Percentiles rank a stretch among this genome's conserved stretches.
phyloP scores from a whole-genome alignment of 2,329 filamentous ascomycete species.

The Fusarium clavum region DNA sequence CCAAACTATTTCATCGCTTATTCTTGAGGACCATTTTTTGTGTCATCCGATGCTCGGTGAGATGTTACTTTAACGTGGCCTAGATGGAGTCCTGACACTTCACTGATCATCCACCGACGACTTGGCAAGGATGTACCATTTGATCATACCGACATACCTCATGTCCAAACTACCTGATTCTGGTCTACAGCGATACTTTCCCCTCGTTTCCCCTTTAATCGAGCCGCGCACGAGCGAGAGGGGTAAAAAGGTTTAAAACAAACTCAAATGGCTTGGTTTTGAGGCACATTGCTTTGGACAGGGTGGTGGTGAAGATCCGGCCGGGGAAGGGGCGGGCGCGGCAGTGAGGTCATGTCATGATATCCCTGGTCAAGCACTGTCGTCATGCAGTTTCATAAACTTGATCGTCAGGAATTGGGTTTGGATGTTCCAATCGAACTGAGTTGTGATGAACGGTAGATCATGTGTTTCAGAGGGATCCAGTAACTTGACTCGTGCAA shows the following conservation, averaged over 20 bases:
- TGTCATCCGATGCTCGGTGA: not conserved
- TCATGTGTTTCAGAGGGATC: slow-evolving; percentile 24
- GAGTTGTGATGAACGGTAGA: not conserved
- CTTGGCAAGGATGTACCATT: slow-evolving; percentile 7
- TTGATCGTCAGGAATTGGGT: slow-evolving; percentile 7
- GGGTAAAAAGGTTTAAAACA: slow-evolving; percentile 4
- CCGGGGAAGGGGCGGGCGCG: not conserved
- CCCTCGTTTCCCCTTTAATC: not conserved
- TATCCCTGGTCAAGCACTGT: slow-evolving; percentile 34
- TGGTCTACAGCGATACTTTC: not conserved
- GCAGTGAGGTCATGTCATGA: slow-evolving; percentile 43
- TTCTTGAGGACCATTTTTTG: not conserved
- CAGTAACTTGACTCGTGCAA: slow-evolving; percentile 11
- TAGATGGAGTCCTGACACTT: not conserved
- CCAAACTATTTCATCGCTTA: not conserved
- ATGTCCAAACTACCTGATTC: not conserved
- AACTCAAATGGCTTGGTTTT: slow-evolving; percentile 31
- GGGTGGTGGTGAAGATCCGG: slow-evolving; percentile 29
- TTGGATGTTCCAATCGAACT: not conserved
- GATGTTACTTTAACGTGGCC: not conserved
- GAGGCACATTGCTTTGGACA: slow-evolving; percentile 24
- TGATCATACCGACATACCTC: not conserved
- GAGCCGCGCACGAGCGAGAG: slow-evolving; percentile 13
- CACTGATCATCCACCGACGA: slow-evolving; percentile 1
- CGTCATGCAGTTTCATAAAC: slow-evolving; percentile 40